These are phyloP conservation scores for Grigorovia transvaalensis DNA, from an alignment of 805 yeast species.

Conservation along the genomic window DNA sequence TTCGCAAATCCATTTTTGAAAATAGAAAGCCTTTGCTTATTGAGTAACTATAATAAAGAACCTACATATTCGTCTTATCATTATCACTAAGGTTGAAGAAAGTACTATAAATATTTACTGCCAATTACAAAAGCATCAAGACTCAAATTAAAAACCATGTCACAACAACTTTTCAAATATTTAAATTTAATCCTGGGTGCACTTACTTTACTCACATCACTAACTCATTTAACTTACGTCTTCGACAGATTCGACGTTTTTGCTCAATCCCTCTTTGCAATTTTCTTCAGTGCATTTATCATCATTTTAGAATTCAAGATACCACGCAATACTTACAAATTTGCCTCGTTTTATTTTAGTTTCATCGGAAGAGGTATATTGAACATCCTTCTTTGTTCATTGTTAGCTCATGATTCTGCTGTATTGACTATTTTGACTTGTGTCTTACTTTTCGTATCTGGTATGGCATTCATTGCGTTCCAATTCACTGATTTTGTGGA, in stretches of 20 bases:
- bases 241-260: slow-evolving; percentile 30
- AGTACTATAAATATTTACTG: no score
- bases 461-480: slow-evolving; percentile 47
- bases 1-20: background rate
- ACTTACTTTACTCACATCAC: slow-evolving; percentile 33
- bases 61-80: no score
- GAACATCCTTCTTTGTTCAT: slow-evolving; percentile 31
- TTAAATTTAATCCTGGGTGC: slow-evolving; percentile 48
- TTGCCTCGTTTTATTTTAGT: slow-evolving; percentile 58
- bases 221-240: slow-evolving; percentile 16
- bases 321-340: slow-evolving; percentile 51
- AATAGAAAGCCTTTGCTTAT: no score
- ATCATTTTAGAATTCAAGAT: slow-evolving; percentile 35
- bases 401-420: slow-evolving; percentile 46
- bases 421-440: slow-evolving; percentile 47
- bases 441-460: slow-evolving; percentile 46
- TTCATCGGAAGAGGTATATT: slow-evolving; percentile 46
- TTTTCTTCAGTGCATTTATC: slow-evolving; percentile 44
- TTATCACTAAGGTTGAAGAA: no score
- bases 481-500: slow-evolving; percentile 68
- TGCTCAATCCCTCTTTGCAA: slow-evolving; percentile 47
- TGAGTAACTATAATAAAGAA: no score
- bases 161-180: slow-evolving; percentile 20
- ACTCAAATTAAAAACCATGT: slow-evolving; percentile 6
- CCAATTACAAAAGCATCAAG: slow-evolving; percentile 5